A percentile compares a stretch with the other conserved stretches of the same genome.
Evolutionary conservation across 2,329 filamentous ascomycete genomes (phyloP).

Genomic region (Bipolaris cookei): DNA sequence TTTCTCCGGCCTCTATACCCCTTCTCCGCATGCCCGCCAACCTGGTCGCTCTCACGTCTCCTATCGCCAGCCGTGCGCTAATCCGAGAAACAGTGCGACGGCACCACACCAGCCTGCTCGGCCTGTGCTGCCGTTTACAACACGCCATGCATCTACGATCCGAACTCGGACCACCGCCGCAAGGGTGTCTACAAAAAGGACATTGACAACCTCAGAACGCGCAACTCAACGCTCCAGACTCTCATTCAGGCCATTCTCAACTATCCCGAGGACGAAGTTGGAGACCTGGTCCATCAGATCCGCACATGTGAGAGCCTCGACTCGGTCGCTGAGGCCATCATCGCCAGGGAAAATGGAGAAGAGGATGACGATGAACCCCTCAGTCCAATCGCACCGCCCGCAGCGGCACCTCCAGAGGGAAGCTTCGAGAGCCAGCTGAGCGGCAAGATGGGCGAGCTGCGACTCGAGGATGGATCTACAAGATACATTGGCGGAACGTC

Average conservation of each 20-base stretch:
- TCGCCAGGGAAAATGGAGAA: constrained; percentile 58
- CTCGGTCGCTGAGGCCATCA: constrained; percentile 65
- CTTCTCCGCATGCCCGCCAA: constrained; percentile 15
- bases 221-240: constrained; percentile 87
- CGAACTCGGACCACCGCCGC: constrained; percentile 91
- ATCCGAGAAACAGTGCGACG: constrained; percentile 70
- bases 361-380: constrained; percentile 52
- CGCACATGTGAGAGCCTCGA: constrained; percentile 81
- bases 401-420: constrained; percentile 43
- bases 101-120: constrained; percentile 59
- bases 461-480: constrained; percentile 84
- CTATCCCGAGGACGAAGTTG: constrained; percentile 84
- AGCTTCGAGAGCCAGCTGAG: constrained; percentile 79
- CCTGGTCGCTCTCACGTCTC: constrained; percentile 13
- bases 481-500: constrained; percentile 95
- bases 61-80: constrained; percentile 11
- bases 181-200: constrained; percentile 98
- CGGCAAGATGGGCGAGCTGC: constrained; percentile 89
- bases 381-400: constrained; percentile 41
- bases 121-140: constrained; percentile 95
- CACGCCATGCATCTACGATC: constrained; percentile 91
- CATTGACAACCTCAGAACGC: constrained; percentile 83
- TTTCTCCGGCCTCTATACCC: constrained; percentile 18
- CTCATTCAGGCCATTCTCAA: constrained; percentile 92
- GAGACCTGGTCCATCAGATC: constrained; percentile 81